Evolutionary conservation across 2,329 filamentous ascomycete species (phyloP), one percentile per base, ranked within the genome.

Genomic region (Claviceps capensis): DNA sequence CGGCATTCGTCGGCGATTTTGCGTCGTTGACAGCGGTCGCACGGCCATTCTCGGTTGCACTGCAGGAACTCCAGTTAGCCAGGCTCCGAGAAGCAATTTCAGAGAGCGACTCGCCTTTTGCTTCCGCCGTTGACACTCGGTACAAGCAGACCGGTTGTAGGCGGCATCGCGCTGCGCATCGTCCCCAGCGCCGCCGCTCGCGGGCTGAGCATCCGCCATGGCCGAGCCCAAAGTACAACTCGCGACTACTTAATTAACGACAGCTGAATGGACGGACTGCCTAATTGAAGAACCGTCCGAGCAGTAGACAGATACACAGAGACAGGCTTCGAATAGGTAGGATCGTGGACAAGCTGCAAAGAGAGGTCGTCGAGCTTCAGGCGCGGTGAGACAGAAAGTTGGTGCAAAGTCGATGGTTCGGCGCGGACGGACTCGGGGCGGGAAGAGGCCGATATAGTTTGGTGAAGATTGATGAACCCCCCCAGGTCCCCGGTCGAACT

Each of bases 111-210:
- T 16, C 54, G 65, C 66, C 60, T 68, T 69, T 60, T 69, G 67
- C 58, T 69, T 69, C 49, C 67, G 60, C 41, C 66, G 65, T 56
- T 69, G 65, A 48, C 66, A 74, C 58, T 73, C 70, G 37, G 67
- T 69, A 60, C 71, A 74, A 50, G 71, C 69, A 16, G 63, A 61
- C 49, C 63, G 63, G 53, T 62, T 58, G 50, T 61, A 57, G 13
- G 54, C 55, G 23, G 52, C 41, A 48, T 54, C 52, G 5, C 47
- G 49, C 14, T 49, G 48, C 5, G 22, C 17, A 41, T 54, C 52
- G 19, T 44, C 52, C 5, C 9, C 19, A 34, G 52, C 11, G 48
- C 14, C n/a, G 37, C 13, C 14, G 43, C 22, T 45, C 13, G 42
- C n/a, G 8, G 43, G 5, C 13, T 45, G n/a, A 3, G 23, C 37